A percentile compares a stretch with the other conserved stretches of the same genome.
These are phyloP conservation scores for Trebouxia gelatinosa DNA, from an alignment of 163 green algal species.

Conservation along the genomic window DNA sequence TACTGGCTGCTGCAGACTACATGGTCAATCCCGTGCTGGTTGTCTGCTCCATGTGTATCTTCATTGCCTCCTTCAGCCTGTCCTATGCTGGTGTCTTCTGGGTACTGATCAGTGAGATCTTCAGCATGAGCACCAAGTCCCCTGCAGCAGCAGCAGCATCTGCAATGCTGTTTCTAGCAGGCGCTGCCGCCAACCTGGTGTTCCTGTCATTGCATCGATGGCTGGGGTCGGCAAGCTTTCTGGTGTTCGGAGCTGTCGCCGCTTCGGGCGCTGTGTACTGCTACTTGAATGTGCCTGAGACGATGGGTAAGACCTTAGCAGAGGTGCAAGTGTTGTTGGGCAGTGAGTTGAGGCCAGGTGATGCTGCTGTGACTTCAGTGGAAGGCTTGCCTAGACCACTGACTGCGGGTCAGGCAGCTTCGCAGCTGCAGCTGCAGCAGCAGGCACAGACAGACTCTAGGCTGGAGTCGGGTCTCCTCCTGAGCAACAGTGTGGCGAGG, in stretches of 20 bases:
- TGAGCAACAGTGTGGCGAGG: neutral
- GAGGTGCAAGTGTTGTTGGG: conserved; percentile 60
- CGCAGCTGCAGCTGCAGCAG: neutral
- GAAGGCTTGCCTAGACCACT: neutral
- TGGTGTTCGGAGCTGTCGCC: conserved; percentile 57
- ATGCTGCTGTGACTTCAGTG: neutral
- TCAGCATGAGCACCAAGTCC: conserved; percentile 80
- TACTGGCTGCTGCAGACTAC: conserved; percentile 47
- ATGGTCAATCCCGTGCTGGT: conserved; percentile 35
- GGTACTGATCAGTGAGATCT: conserved; percentile 84
- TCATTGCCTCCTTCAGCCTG: conserved; percentile 62
- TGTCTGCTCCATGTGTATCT: conserved; percentile 62
- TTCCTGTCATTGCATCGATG: conserved; percentile 62
- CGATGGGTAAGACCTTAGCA: conserved; percentile 59
- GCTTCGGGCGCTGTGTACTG: conserved; percentile 48
- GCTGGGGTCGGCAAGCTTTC: conserved; percentile 52
- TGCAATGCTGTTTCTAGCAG: conserved; percentile 69
- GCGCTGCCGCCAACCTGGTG: conserved; percentile 57
- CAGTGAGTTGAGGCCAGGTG: conserved; percentile 4
- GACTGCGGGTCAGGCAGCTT: neutral
- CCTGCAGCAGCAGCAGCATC: conserved; percentile 68
- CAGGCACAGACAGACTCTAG: neutral
- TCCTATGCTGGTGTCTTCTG: conserved; percentile 86
- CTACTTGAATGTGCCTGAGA: conserved; percentile 62
- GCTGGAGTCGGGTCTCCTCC: conserved; percentile 10